Base-by-base conservation (phyloP, 176 grass and related monocot species). In the Juncus effusus region DNA sequence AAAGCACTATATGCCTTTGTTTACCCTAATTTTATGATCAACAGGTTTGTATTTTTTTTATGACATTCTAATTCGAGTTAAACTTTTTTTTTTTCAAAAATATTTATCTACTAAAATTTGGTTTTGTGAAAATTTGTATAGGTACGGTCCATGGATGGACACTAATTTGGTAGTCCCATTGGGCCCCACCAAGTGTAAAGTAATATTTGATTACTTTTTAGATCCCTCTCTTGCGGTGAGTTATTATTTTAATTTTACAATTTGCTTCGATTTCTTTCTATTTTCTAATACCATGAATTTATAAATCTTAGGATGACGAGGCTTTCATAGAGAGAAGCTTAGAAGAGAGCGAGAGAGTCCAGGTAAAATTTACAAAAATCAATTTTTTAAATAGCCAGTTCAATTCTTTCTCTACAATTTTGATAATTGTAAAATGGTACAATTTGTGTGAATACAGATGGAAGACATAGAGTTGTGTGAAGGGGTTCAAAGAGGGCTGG, bases 61-160 rank as follows among this genome's bases (percentile, higher is more conserved):
- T 71, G 2, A 58, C 13, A 71, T 56, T 41, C 0, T 16, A 52
- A 67, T 2, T 67, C 45, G 0, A 53, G 39, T n/a, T 50, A 37
- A 57, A 41, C 9, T 71, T 28, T 58, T 42, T 58, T 42, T 41
- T 58, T 59, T 6, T 72, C 13, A 10, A 6, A 57, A 41, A 28
- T 28, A 28, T 50, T 14, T 59, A 10, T 57, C 15, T 60, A 42
- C n/a, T 63, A 3, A 47, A 13, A 52, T 72, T 42, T 38, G 36
- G 10, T 36, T 64, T 64, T 38, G 37, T 78, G 38, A 36, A 49
- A 73, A 64, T 35, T 47, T 84, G 57, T 64, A 62, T 67, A 97
- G 93, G 72, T 97, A 92, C 7, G 88, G 94, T 77, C 94, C 94
- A 37, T 97, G 94, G 94, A 86, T 97, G 94, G 94, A 97, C 60